Conservation (phyloP, 352 stramenopile genomes). For the Phytophthora fragariaefolia region DNA sequence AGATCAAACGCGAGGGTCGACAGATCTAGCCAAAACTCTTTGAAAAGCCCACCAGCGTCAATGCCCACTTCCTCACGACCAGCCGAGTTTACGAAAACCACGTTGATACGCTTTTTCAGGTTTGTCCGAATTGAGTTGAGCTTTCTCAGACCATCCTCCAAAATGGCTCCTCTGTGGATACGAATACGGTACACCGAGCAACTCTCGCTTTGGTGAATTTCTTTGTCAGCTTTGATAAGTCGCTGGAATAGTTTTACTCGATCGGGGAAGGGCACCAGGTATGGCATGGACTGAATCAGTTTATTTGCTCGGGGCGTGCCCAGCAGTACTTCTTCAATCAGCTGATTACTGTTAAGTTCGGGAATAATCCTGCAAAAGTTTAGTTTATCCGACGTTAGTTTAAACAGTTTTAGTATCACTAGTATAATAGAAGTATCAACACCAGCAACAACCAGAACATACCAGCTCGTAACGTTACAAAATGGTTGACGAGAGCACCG, state of each 20-base stretch:
- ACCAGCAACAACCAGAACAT: constrained; percentile 18
- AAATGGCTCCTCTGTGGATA: constrained; percentile 73
- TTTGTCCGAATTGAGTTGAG: constrained; percentile 87
- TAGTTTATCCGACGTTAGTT: not conserved
- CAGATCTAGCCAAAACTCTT: constrained; percentile 96
- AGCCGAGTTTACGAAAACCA: constrained; percentile 89
- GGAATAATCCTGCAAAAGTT: constrained; percentile 51
- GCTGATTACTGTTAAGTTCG: constrained; percentile 58
- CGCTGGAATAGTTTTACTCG: constrained; percentile 76
- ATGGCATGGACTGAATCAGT: constrained; percentile 78
- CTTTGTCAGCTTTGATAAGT: constrained; percentile 62
- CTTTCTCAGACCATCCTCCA: constrained; percentile 89
- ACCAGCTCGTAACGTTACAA: constrained; percentile 81
- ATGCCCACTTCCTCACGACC: constrained; percentile 94
- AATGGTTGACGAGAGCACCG: constrained; percentile 73
- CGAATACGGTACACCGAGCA: constrained; percentile 60
- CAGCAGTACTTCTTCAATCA: constrained; percentile 64
- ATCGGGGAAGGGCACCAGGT: constrained; percentile 72
- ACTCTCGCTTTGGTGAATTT: constrained; percentile 52
- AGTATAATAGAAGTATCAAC: too few relatives aligned
- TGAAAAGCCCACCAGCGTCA: constrained; percentile 97
- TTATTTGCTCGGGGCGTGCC: constrained; percentile 64
- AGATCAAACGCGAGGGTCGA: constrained; percentile 93
- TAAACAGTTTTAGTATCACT: too few relatives aligned
- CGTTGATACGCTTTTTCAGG: constrained; percentile 87